A percentile compares a stretch with the other conserved stretches of the same genome.
Conservation (phyloP, 106 monocot genomes). For the Hemerocallis citrina region DNA sequence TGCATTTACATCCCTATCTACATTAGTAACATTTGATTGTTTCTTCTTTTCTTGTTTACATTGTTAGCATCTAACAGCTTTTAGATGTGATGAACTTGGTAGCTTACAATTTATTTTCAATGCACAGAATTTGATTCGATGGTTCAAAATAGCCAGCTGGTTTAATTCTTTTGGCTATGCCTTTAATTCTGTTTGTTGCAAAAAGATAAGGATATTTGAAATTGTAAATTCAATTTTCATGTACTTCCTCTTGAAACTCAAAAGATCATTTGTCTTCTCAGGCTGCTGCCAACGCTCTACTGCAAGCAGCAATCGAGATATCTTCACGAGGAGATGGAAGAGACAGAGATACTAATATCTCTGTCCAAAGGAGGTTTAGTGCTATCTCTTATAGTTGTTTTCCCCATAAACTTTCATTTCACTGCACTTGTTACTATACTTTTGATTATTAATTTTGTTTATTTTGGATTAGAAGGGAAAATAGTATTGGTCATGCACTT, state of each 20-base stretch:
- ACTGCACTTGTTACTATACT: not conserved
- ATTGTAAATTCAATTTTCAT: not conserved
- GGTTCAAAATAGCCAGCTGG: no score
- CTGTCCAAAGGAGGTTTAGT: constrained; percentile 71
- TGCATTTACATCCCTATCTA: no score
- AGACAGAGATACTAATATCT: constrained; percentile 67
- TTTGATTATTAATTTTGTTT: not conserved
- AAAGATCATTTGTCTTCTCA: constrained; percentile 13
- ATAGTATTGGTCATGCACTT: no score
- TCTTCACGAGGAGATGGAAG: constrained; percentile 68
- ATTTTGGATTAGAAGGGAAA: no score
- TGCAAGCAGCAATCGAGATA: constrained; percentile 79
- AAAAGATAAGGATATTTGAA: not conserved
- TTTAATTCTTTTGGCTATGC: no score
- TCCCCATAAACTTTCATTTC: not conserved
- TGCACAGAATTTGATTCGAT: no score
- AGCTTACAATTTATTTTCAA: no score
- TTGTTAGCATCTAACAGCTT: no score
- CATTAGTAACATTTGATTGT: no score
- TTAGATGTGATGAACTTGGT: no score
- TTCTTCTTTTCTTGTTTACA: no score
- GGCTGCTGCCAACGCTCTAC: constrained; percentile 75
- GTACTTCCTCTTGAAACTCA: not conserved
- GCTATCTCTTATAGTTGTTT: not conserved
- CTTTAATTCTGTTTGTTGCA: not conserved